Conservation (phyloP, 768 basidiomycete genomes). For the Lactarius quietus region DNA sequence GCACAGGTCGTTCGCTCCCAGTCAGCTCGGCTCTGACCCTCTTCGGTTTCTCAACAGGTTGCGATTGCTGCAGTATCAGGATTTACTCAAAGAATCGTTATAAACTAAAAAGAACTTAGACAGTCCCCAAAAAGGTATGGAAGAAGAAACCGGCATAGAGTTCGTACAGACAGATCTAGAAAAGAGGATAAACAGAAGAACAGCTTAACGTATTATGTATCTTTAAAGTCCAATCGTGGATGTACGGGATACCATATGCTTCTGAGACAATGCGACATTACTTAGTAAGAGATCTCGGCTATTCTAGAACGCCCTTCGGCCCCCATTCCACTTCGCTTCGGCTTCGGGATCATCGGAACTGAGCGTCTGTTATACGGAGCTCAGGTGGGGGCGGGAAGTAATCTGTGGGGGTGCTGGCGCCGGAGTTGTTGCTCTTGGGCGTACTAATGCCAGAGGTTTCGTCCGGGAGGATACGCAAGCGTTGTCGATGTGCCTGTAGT, state of each 20-base stretch:
- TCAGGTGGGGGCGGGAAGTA: conserved; percentile 30
- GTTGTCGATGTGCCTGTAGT: conserved; percentile 71
- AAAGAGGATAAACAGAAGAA: background rate
- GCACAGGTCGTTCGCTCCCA: conserved; percentile 31
- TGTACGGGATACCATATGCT: background rate
- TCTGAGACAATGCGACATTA: conserved; percentile 20
- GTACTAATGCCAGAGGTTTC: conserved; percentile 64
- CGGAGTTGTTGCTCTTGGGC: conserved; percentile 58
- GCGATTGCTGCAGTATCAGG: conserved; percentile 18
- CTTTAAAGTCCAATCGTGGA: background rate
- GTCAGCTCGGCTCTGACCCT: background rate
- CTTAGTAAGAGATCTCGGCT: conserved; percentile 21
- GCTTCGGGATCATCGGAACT: conserved; percentile 36
- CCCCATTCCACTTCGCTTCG: background rate
- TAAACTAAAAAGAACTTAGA: background rate
- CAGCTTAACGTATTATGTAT: conserved; percentile 6
- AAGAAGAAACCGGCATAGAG: background rate
- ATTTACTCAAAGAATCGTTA: background rate
- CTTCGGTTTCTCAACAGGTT: conserved; percentile 1
- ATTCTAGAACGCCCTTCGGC: conserved; percentile 9
- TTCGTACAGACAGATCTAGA: conserved; percentile 7
- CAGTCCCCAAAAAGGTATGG: background rate
- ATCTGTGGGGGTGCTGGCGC: conserved; percentile 38
- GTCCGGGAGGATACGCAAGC: conserved; percentile 71
- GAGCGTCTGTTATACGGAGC: conserved; percentile 45